Evolutionary conservation across 805 yeast species (phyloP).

Genomic region (Metschnikowia reukaufii): DNA sequence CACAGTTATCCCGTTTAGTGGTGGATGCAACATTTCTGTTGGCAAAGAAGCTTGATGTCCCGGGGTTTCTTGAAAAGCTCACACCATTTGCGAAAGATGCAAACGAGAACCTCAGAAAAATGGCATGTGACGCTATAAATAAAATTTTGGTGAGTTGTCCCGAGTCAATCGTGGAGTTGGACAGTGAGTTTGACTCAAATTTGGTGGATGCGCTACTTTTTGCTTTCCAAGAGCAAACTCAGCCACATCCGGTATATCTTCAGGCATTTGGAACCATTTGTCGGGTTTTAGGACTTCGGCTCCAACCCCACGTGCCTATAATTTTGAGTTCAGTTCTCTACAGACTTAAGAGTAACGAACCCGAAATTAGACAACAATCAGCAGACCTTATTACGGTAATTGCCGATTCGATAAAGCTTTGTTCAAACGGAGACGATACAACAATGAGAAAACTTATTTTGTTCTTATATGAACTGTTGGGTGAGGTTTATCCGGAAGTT

Average conservation of each 20-base stretch:
- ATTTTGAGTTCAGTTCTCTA: conserved; percentile 71
- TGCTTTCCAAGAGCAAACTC: conserved; percentile 78
- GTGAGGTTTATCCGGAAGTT: conserved; percentile 94
- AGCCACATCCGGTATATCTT: conserved; percentile 54
- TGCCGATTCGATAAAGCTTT: conserved; percentile 63
- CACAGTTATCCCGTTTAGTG: conserved; percentile 55
- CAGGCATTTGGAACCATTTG: conserved; percentile 65
- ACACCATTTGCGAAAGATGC: conserved; percentile 71
- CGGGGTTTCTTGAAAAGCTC: conserved; percentile 56
- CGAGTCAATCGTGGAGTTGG: conserved; percentile 49
- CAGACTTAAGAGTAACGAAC: conserved; percentile 66
- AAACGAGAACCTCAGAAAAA: conserved; percentile 72
- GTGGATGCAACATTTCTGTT: conserved; percentile 69
- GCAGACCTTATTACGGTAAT: conserved; percentile 71
- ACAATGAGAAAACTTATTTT: conserved; percentile 67
- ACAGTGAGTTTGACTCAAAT: conserved; percentile 59
- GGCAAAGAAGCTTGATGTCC: conserved; percentile 66
- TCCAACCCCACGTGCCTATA: conserved; percentile 69
- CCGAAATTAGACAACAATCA: conserved; percentile 78
- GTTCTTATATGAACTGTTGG: conserved; percentile 83
- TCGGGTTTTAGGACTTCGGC: conserved; percentile 58
- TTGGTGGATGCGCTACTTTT: conserved; percentile 77
- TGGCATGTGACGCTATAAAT: conserved; percentile 73
- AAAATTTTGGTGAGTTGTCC: conserved; percentile 47
- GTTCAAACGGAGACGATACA: conserved; percentile 55